These are phyloP conservation scores for Fusarium sp. DNA, from an alignment of 2,329 filamentous ascomycete species.

Conservation along the genomic window DNA sequence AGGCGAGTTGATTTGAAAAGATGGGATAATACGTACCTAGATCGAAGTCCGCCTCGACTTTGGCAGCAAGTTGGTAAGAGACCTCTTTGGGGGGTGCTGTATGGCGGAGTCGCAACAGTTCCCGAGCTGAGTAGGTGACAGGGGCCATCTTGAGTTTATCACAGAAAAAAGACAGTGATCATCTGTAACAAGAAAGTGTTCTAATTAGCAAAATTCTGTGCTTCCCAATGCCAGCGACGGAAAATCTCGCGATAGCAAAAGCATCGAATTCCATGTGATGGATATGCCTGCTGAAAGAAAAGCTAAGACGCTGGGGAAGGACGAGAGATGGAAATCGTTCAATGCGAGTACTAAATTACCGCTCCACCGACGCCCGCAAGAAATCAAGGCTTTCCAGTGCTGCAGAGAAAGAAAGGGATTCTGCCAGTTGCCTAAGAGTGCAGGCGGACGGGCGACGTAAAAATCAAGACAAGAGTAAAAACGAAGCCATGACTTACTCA, in stretches of 20 bases:
- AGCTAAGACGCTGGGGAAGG: background rate
- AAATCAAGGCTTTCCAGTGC: background rate
- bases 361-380: background rate
- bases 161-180: conserved; percentile 51
- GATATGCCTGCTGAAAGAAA: background rate
- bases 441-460: background rate
- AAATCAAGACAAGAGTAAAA: conserved; percentile 4
- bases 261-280: background rate
- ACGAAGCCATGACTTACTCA: conserved; percentile 43
- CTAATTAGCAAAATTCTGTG: conserved; percentile 46
- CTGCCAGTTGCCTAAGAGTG: conserved; percentile 8
- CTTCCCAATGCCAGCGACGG: conserved; percentile 41
- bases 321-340: background rate
- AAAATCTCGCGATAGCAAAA: background rate
- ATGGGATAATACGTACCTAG: conserved; percentile 49
- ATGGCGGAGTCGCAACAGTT: conserved; percentile 54
- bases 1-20: background rate
- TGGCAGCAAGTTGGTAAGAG: conserved; percentile 44
- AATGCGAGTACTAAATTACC: background rate
- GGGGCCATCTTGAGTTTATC: conserved; percentile 53
- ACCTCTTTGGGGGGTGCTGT: conserved; percentile 41
- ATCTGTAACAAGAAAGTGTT: conserved; percentile 44
- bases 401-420: background rate
- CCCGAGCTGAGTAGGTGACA: conserved; percentile 54
- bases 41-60: conserved; percentile 52